A percentile compares a stretch with the other conserved stretches of the same genome.
Conservation (phyloP, 768 basidiomycete species). For the Suillus paluster region DNA sequence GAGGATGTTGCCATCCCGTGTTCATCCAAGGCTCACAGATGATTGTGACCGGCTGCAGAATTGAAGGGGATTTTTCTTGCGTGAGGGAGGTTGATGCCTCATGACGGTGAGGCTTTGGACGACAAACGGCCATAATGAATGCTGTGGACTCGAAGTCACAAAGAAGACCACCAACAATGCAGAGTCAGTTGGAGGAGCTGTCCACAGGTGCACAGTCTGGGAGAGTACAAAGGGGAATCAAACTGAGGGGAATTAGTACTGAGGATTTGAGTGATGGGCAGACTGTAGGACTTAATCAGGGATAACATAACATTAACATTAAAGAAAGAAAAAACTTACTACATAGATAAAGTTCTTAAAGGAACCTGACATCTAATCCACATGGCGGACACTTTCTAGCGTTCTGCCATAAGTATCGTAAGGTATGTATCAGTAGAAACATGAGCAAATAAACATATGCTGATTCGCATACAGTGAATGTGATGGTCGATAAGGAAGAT, state of each 20-base stretch:
- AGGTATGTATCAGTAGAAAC: too few relatives aligned
- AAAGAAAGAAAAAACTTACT: neutral
- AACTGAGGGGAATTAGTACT: neutral
- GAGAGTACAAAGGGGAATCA: neutral
- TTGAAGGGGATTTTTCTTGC: neutral
- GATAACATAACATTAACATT: neutral
- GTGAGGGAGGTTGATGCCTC: neutral
- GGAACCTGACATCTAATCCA: too few relatives aligned
- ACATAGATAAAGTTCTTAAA: too few relatives aligned
- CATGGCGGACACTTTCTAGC: too few relatives aligned
- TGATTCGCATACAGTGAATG: too few relatives aligned
- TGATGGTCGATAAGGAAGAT: too few relatives aligned
- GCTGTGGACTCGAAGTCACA: neutral
- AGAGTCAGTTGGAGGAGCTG: neutral
- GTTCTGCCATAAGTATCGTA: too few relatives aligned
- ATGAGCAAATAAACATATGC: too few relatives aligned
- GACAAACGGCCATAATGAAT: neutral
- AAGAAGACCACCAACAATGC: neutral
- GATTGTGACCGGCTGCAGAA: neutral
- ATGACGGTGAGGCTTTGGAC: neutral
- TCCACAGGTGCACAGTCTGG: neutral
- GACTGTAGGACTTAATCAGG: neutral
- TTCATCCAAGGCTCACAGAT: neutral
- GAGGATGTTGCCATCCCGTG: neutral
- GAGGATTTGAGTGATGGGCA: neutral